These are phyloP conservation scores for Helotiales sp. DNA, from an alignment of 2,329 filamentous ascomycete species.

Conservation along the genomic window DNA sequence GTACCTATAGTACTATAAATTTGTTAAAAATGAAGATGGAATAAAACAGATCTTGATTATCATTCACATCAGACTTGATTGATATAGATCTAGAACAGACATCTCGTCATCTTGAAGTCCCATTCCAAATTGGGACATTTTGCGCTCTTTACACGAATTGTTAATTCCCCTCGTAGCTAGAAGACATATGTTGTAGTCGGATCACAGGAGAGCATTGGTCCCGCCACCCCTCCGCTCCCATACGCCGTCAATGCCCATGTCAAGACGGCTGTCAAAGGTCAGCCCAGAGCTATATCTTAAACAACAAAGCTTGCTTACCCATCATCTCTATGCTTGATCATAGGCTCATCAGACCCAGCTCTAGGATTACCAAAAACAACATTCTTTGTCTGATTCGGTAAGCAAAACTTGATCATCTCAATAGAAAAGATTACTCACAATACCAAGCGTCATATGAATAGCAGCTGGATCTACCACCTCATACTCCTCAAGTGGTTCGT, in stretches of 20 bases:
- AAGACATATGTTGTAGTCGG: too few species aligned
- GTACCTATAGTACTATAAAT: too few species aligned
- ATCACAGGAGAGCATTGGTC: not conserved
- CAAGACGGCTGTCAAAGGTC: not conserved
- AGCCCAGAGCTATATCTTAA: not conserved
- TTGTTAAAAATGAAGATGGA: too few species aligned
- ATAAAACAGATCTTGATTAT: too few species aligned
- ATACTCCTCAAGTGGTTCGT: not conserved
- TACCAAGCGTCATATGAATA: not conserved
- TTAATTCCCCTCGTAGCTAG: too few species aligned
- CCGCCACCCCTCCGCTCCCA: constrained; percentile 1
- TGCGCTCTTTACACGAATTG: too few species aligned
- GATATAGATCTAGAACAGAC: too few species aligned
- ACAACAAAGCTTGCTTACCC: not conserved
- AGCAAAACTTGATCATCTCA: not conserved
- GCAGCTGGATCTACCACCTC: not conserved
- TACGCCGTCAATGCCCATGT: constrained; percentile 1
- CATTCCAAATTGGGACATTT: too few species aligned
- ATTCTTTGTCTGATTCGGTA: not conserved
- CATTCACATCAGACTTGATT: too few species aligned
- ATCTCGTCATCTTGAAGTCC: too few species aligned
- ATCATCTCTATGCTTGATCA: not conserved
- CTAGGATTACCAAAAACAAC: not conserved
- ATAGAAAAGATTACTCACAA: not conserved
- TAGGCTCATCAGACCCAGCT: not conserved